Evolutionary conservation across 805 yeast species (phyloP).

Genomic region (Ogataea glucozyma): DNA sequence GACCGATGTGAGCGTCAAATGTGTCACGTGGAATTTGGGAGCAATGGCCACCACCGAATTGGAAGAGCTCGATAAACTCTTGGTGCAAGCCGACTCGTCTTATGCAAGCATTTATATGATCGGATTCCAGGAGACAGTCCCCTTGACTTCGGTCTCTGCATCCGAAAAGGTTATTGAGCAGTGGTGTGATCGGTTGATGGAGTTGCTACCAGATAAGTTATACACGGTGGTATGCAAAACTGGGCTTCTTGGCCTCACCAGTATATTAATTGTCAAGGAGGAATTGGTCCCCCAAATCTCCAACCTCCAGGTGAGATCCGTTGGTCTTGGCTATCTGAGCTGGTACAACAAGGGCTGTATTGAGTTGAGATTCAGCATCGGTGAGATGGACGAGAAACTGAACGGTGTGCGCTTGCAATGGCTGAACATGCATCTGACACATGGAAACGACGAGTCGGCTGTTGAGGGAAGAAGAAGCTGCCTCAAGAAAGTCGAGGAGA

Average conservation of each 20-base stretch:
- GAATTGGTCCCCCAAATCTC: slow-evolving; percentile 41
- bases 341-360: slow-evolving; percentile 70
- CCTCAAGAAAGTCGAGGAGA: slow-evolving; percentile 20
- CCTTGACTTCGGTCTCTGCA: slow-evolving; percentile 45
- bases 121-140: slow-evolving; percentile 52
- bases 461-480: slow-evolving; percentile 17
- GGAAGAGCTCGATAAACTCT: slow-evolving; percentile 20
- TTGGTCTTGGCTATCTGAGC: slow-evolving; percentile 59
- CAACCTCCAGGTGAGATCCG: slow-evolving; percentile 39
- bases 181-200: slow-evolving; percentile 35
- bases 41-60: slow-evolving; percentile 18
- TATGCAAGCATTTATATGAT: slow-evolving; percentile 41
- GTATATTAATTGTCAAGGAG: slow-evolving; percentile 42
- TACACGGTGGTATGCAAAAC: slow-evolving; percentile 43
- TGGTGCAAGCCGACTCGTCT: slow-evolving; percentile 10
- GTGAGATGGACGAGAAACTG: slow-evolving; percentile 37
- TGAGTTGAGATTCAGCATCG: slow-evolving; percentile 43
- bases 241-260: slow-evolving; percentile 54
- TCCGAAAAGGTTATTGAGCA: slow-evolving; percentile 35
- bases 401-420: slow-evolving; percentile 38
- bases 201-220: slow-evolving; percentile 24
- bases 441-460: slow-evolving; percentile 41
- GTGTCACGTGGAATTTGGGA: slow-evolving; percentile 43
- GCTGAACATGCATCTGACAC: slow-evolving; percentile 55
- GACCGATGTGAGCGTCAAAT: slow-evolving; percentile 24